Conservation (phyloP, 2,329 filamentous ascomycete species). For the Helminthosporium solani region DNA sequence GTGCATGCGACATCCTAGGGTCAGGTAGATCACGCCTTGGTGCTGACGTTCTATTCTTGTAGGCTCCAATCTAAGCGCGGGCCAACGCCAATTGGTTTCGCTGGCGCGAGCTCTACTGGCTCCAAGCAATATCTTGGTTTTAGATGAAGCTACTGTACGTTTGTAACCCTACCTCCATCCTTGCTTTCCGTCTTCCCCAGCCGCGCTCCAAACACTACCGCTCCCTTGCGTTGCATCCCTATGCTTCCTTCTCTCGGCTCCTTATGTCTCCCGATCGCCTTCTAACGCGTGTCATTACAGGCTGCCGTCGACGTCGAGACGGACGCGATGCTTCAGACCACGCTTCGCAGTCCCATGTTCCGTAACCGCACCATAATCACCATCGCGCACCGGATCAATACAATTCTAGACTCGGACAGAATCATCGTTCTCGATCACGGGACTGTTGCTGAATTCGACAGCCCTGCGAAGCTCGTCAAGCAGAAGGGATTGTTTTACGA, state of each 20-base stretch:
- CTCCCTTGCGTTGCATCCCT: no score
- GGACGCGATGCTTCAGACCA: slow-evolving; percentile 64
- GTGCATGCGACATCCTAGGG: neutral
- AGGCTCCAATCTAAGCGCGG: slow-evolving; percentile 94
- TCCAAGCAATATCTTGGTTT: slow-evolving; percentile 92
- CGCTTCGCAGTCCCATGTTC: slow-evolving; percentile 68
- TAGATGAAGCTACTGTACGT: slow-evolving; percentile 90
- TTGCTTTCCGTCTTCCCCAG: neutral
- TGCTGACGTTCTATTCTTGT: slow-evolving; percentile 11
- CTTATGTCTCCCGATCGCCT: slow-evolving; percentile 2
- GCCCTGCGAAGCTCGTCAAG: slow-evolving; percentile 73
- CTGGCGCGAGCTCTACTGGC: slow-evolving; percentile 91
- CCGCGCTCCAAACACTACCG: neutral
- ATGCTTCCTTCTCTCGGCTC: neutral
- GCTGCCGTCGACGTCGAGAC: slow-evolving; percentile 71
- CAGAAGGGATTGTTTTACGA: slow-evolving; percentile 81
- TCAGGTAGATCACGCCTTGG: neutral
- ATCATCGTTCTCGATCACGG: slow-evolving; percentile 93
- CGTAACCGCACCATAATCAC: slow-evolving; percentile 95
- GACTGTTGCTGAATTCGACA: slow-evolving; percentile 89
- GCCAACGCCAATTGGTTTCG: slow-evolving; percentile 91
- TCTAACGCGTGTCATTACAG: slow-evolving; percentile 32
- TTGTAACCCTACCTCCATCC: slow-evolving; percentile 18
- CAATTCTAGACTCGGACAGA: slow-evolving; percentile 83
- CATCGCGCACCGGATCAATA: slow-evolving; percentile 97